These are phyloP conservation scores for Pisolithus orientalis DNA, from an alignment of 768 basidiomycete genomes.

Conservation along the genomic window DNA sequence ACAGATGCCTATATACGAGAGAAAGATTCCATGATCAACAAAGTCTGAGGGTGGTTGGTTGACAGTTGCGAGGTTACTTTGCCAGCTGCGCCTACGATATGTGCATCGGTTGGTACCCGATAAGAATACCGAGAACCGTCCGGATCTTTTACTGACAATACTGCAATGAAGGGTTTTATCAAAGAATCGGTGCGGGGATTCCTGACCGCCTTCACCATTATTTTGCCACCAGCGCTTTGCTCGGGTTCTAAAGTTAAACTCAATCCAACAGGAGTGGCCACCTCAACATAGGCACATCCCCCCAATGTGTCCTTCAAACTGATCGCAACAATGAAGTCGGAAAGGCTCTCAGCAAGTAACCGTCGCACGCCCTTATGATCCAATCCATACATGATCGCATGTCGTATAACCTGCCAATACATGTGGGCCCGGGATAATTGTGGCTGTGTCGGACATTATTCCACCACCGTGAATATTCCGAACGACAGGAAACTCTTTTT, in stretches of 20 bases:
- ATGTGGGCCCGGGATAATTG: too few species aligned
- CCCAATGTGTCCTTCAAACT: neutral
- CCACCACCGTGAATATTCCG: too few species aligned
- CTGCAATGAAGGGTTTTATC: conserved; percentile 2
- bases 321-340: neutral
- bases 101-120: conserved; percentile 2
- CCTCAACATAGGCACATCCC: neutral
- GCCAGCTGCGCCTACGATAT: neutral
- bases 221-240: neutral
- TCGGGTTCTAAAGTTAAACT: neutral
- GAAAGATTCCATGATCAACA: neutral
- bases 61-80: neutral
- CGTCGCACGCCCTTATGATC: too few species aligned
- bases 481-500: too few species aligned
- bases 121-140: neutral
- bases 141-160: neutral
- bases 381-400: too few species aligned
- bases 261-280: neutral
- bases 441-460: too few species aligned
- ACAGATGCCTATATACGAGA: too few species aligned
- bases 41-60: neutral
- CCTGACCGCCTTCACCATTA: neutral
- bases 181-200: neutral
- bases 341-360: neutral
- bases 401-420: too few species aligned